These are phyloP conservation scores for Cunninghamia lanceolata DNA, from an alignment of 75 land plant genomes.

Conservation along the genomic window DNA sequence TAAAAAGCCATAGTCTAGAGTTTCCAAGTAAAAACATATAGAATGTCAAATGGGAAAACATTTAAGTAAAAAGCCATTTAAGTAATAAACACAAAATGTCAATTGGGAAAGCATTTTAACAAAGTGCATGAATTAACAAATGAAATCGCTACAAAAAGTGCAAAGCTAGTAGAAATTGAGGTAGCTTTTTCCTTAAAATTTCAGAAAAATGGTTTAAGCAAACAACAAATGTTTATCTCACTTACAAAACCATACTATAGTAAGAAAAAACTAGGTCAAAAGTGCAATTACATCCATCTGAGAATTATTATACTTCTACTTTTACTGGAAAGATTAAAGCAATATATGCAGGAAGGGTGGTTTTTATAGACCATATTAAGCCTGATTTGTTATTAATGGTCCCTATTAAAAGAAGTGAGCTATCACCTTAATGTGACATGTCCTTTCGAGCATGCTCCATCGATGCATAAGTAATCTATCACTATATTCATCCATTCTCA, in stretches of 20 bases:
- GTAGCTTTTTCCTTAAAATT: background rate
- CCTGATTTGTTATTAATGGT: too few relatives aligned
- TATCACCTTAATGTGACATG: too few relatives aligned
- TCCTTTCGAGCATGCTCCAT: too few relatives aligned
- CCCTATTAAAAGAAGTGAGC: too few relatives aligned
- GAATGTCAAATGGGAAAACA: too few relatives aligned
- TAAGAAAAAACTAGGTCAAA: background rate
- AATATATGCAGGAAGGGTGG: background rate
- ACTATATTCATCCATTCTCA: too few relatives aligned
- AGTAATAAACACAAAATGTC: background rate
- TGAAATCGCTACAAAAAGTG: background rate
- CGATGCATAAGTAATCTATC: too few relatives aligned
- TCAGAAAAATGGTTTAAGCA: background rate
- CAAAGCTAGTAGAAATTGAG: background rate
- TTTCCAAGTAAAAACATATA: too few relatives aligned
- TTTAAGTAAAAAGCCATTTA: too few relatives aligned
- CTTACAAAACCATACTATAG: background rate
- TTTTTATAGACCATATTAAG: too few relatives aligned
- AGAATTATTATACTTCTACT: background rate
- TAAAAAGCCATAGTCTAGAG: background rate
- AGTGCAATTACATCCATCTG: background rate
- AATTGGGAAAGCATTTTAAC: background rate
- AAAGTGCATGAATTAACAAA: background rate
- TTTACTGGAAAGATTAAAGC: background rate
- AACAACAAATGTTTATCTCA: background rate